Conservation (phyloP, 805 yeast genomes). For the Zygoascus bituminiphila region DNA sequence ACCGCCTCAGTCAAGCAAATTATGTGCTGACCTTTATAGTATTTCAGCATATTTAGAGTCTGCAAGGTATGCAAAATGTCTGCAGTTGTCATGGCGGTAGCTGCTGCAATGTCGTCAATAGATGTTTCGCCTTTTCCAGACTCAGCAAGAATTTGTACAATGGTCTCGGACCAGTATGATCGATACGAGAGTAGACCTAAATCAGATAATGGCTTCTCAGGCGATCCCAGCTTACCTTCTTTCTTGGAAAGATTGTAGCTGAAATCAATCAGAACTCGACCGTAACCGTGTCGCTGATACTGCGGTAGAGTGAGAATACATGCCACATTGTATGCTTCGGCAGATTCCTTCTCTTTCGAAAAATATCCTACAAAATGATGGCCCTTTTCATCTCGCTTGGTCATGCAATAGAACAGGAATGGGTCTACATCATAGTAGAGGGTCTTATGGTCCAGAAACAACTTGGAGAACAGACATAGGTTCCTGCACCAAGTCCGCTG, state of each 20-base stretch:
- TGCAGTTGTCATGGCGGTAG: slow-evolving; percentile 92
- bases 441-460: slow-evolving; percentile 92
- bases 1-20: slow-evolving; percentile 81
- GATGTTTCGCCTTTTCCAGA: slow-evolving; percentile 55
- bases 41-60: slow-evolving; percentile 79
- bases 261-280: slow-evolving; percentile 84
- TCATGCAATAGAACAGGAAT: slow-evolving; percentile 92
- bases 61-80: slow-evolving; percentile 92
- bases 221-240: slow-evolving; percentile 90
- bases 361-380: slow-evolving; percentile 96
- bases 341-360: slow-evolving; percentile 93
- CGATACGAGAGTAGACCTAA: slow-evolving; percentile 87
- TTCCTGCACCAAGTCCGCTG: slow-evolving; percentile 98
- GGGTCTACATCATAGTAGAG: slow-evolving; percentile 98
- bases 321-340: slow-evolving; percentile 92
- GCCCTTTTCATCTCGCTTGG: slow-evolving; percentile 78
- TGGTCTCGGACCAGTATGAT: slow-evolving; percentile 92
- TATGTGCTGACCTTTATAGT: slow-evolving; percentile 91
- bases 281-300: slow-evolving; percentile 92
- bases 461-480: slow-evolving; percentile 78
- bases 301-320: slow-evolving; percentile 95
- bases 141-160: slow-evolving; percentile 66
- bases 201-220: slow-evolving; percentile 95
- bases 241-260: slow-evolving; percentile 83
- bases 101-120: slow-evolving; percentile 80